Evolutionary conservation across 225 moss, liverwort and hornwort species (phyloP).

Genomic region (Physcomitrellopsis africana): DNA sequence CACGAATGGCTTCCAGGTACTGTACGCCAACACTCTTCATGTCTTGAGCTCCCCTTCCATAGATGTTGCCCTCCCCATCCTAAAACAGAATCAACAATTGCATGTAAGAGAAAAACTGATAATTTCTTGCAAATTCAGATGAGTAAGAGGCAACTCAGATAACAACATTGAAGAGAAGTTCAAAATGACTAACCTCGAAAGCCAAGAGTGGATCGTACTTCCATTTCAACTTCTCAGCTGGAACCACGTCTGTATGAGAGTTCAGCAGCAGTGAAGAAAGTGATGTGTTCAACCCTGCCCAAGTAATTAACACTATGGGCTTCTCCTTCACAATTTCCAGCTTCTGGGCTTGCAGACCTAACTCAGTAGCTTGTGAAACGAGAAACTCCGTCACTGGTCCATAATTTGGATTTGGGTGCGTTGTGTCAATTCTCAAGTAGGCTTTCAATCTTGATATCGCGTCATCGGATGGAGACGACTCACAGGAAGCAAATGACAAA

Average conservation of each 20-base stretch:
- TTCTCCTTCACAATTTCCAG: slow-evolving; percentile 48
- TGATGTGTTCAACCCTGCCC: slow-evolving; percentile 33
- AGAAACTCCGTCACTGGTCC: slow-evolving; percentile 50
- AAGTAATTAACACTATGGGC: slow-evolving; percentile 43
- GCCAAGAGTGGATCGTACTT: slow-evolving; percentile 56
- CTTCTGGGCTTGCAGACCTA: slow-evolving; percentile 41
- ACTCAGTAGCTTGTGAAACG: slow-evolving; percentile 48
- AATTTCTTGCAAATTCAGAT: background rate
- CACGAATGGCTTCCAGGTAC: slow-evolving; percentile 80
- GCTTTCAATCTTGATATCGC: slow-evolving; percentile 51
- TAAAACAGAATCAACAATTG: background rate
- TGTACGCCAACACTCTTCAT: slow-evolving; percentile 87
- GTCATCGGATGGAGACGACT: slow-evolving; percentile 3
- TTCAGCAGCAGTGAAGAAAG: slow-evolving; percentile 67
- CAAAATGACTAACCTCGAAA: slow-evolving; percentile 23
- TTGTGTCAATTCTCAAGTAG: slow-evolving; percentile 60
- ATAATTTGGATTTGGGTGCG: slow-evolving; percentile 64
- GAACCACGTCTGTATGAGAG: slow-evolving; percentile 77
- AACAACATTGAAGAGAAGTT: background rate
- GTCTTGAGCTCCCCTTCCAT: slow-evolving; percentile 72
- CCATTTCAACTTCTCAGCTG: slow-evolving; percentile 65
- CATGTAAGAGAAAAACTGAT: background rate
- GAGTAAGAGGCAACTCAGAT: background rate
- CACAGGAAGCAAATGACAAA: background rate
- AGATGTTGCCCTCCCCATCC: slow-evolving; percentile 59